Evolutionary conservation across 352 stramenopile species (phyloP).

Genomic region (Blastocystis sp.): DNA sequence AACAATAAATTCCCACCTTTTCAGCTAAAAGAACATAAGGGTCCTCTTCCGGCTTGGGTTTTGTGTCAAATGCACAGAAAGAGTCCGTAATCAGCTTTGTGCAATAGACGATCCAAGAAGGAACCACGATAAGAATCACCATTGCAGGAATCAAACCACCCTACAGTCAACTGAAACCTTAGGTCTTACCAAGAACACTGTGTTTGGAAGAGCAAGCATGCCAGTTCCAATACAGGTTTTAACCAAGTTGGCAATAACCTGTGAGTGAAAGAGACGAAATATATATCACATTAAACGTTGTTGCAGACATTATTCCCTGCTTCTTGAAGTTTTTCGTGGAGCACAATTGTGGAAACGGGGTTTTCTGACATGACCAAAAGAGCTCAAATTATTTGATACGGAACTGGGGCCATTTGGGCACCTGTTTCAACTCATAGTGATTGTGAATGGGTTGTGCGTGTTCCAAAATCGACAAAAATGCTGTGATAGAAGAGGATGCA

Average conservation of each 20-base stretch:
- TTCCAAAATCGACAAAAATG: conserved; percentile 1
- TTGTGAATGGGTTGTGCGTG: conserved; percentile 46
- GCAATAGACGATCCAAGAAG: conserved; percentile 61
- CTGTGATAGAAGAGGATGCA: neutral
- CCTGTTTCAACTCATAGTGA: no score
- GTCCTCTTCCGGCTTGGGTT: conserved; percentile 46
- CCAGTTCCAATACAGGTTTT: conserved; percentile 66
- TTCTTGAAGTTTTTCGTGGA: neutral
- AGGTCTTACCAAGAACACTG: conserved; percentile 1
- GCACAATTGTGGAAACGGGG: neutral
- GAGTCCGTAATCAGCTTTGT: conserved; percentile 55
- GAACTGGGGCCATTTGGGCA: neutral
- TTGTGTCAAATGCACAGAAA: conserved; percentile 61
- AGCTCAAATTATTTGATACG: neutral
- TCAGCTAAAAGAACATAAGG: conserved; percentile 61
- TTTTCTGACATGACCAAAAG: neutral
- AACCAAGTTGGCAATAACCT: conserved; percentile 65
- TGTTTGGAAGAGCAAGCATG: conserved; percentile 66
- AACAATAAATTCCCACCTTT: neutral
- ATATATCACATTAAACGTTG: conserved; percentile 3
- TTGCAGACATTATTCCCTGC: conserved; percentile 34
- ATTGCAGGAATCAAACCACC: conserved; percentile 50
- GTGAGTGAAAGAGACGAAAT: neutral
- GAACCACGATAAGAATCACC: conserved; percentile 63
- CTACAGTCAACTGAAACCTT: neutral